Conservation (phyloP, 1,284 basidiomycete species). For the Farysia itapuensis region DNA sequence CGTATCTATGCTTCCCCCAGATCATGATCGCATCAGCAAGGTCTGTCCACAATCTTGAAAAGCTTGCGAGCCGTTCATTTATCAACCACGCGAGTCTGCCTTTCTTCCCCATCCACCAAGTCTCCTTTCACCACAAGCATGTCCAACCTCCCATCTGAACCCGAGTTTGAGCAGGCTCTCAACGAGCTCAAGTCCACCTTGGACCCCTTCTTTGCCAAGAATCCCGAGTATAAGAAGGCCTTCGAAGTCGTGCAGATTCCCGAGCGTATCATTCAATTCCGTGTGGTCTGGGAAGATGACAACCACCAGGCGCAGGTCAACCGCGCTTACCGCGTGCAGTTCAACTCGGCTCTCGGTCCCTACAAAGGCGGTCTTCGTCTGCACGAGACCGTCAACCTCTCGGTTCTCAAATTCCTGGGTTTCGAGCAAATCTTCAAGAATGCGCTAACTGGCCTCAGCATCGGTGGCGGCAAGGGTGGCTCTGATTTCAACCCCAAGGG, state of each 20-base stretch:
- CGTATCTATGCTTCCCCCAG: too few species aligned
- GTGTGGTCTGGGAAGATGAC: constrained; percentile 77
- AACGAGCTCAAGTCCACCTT: constrained; percentile 71
- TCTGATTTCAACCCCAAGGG: constrained; percentile 81
- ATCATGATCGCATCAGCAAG: too few species aligned
- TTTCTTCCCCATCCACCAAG: not conserved
- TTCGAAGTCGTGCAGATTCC: constrained; percentile 73
- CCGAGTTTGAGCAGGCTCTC: constrained; percentile 70
- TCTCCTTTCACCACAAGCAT: constrained; percentile 5
- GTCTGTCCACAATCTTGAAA: too few species aligned
- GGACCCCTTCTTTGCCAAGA: constrained; percentile 69
- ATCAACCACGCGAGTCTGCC: too few species aligned
- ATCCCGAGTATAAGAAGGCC: constrained; percentile 73
- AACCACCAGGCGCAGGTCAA: constrained; percentile 68
- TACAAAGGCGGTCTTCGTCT: constrained; percentile 82
- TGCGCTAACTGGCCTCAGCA: constrained; percentile 74
- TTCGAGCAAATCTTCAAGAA: constrained; percentile 84
- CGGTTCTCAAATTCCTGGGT: constrained; percentile 81
- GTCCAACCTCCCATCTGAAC: constrained; percentile 62
- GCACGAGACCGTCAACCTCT: constrained; percentile 79
- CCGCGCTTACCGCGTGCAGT: constrained; percentile 77
- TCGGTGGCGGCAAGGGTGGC: constrained; percentile 69
- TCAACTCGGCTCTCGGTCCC: constrained; percentile 79
- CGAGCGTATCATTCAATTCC: constrained; percentile 69
- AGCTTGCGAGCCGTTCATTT: too few species aligned